Evolutionary conservation across 2,329 filamentous ascomycete species (phyloP).

Genomic region (Pyricularia pennisetigena): DNA sequence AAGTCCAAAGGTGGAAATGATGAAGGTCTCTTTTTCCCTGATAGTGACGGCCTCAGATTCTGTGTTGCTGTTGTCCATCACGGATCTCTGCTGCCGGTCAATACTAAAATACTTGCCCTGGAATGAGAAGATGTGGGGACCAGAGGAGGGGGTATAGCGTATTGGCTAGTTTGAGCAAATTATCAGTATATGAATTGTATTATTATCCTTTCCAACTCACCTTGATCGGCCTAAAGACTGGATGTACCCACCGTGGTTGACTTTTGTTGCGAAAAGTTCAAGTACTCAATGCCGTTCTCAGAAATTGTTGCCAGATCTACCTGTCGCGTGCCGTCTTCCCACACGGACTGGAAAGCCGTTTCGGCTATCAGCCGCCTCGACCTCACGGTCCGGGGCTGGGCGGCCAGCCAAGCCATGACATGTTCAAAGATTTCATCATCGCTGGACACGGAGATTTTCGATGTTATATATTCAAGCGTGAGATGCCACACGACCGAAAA

Average conservation of each 20-base stretch:
- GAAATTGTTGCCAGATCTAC: constrained; percentile 25
- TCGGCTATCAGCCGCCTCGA: constrained; percentile 45
- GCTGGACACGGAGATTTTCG: constrained; percentile 41
- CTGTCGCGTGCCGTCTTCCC: constrained; percentile 40
- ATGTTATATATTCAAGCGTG: constrained; percentile 35
- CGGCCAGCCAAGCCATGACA: constrained; percentile 47
- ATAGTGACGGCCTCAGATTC: constrained; percentile 26
- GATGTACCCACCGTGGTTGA: constrained; percentile 31
- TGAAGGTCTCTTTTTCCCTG: constrained; percentile 38
- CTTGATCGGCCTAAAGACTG: neutral
- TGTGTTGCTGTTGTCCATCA: constrained; percentile 23
- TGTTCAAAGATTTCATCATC: constrained; percentile 49
- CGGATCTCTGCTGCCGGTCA: constrained; percentile 32
- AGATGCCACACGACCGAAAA: constrained; percentile 18
- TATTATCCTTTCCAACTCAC: neutral
- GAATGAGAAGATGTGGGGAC: constrained; percentile 44
- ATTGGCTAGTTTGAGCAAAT: constrained; percentile 25
- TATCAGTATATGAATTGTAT: neutral
- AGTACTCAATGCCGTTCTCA: constrained; percentile 29
- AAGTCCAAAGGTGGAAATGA: constrained; percentile 46
- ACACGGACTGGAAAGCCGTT: constrained; percentile 42
- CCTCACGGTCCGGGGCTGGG: constrained; percentile 38
- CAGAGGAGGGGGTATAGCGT: constrained; percentile 43
- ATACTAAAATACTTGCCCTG: constrained; percentile 39
- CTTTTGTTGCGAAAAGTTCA: constrained; percentile 51